Evolutionary conservation across 495 filamentous ascomycete species (phyloP).

Genomic region (Tuber calosporum): DNA sequence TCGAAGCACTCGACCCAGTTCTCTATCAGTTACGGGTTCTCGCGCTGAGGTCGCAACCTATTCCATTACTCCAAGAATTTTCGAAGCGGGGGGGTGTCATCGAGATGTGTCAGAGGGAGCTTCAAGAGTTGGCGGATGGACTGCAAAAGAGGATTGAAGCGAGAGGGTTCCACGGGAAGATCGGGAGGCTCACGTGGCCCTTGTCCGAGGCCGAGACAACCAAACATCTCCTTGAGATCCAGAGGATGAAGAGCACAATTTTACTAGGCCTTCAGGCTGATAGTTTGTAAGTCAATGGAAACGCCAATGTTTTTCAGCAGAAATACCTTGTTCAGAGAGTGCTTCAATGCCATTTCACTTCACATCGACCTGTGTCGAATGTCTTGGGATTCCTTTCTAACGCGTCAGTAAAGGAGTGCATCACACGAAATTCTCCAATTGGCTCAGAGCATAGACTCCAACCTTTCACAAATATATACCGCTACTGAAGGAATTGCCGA

Average conservation of each 20-base stretch:
- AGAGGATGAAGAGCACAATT: slow-evolving; percentile 16
- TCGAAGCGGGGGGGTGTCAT: slow-evolving; percentile 2
- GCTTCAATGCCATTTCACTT: neutral
- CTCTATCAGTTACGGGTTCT: slow-evolving; percentile 13
- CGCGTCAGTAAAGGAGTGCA: neutral
- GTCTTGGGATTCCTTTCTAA: neutral
- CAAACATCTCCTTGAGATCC: slow-evolving; percentile 16
- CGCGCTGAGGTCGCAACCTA: neutral
- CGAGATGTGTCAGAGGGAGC: neutral
- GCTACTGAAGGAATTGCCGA: neutral
- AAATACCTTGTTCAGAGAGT: neutral
- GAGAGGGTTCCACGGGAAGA: slow-evolving; percentile 8
- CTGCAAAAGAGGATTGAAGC: slow-evolving; percentile 16
- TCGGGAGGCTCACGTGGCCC: slow-evolving; percentile 16
- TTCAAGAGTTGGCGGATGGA: slow-evolving; percentile 8
- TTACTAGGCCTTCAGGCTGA: slow-evolving; percentile 12
- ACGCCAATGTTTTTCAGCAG: neutral
- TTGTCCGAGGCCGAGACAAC: slow-evolving; percentile 18
- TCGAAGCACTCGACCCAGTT: slow-evolving; percentile 15
- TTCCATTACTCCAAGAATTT: slow-evolving; percentile 5
- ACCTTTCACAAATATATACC: neutral
- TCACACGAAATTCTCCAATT: neutral
- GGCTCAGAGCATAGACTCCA: neutral
- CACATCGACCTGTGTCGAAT: neutral
- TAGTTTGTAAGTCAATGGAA: slow-evolving; percentile 15